These are phyloP conservation scores for Pseudocercospora eumusae DNA, from an alignment of 2,329 filamentous ascomycete species.

Conservation along the genomic window DNA sequence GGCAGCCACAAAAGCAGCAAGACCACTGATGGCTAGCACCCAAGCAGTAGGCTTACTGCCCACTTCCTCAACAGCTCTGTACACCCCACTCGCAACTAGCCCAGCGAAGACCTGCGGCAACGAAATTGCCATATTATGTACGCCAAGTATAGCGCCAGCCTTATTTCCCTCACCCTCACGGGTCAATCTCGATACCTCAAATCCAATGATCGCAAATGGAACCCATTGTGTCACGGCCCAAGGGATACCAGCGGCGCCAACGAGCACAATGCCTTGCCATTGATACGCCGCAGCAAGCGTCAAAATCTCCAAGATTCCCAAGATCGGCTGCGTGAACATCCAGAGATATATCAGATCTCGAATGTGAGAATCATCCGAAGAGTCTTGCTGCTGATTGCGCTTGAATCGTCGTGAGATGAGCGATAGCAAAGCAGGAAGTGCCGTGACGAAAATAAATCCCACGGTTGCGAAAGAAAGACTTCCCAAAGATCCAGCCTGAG, in stretches of 20 bases:
- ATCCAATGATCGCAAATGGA: slow-evolving; percentile 25
- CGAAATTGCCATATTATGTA: slow-evolving; percentile 30
- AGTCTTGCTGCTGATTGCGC: neutral
- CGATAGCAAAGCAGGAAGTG: slow-evolving; percentile 18
- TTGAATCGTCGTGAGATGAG: slow-evolving; percentile 10
- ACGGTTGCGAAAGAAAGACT: slow-evolving; percentile 27
- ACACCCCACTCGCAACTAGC: slow-evolving; percentile 20
- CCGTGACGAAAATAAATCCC: slow-evolving; percentile 25
- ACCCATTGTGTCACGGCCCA: slow-evolving; percentile 31
- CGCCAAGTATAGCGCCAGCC: slow-evolving; percentile 26
- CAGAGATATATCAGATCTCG: slow-evolving; percentile 26
- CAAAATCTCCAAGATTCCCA: slow-evolving; percentile 24
- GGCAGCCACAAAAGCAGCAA: slow-evolving; percentile 26
- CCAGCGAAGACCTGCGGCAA: slow-evolving; percentile 27
- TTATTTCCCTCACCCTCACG: slow-evolving; percentile 17
- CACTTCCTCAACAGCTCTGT: slow-evolving; percentile 23
- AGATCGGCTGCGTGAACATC: slow-evolving; percentile 24
- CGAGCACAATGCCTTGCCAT: slow-evolving; percentile 29
- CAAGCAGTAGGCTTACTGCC: slow-evolving; percentile 27
- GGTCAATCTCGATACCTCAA: slow-evolving; percentile 23
- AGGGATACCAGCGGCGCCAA: slow-evolving; percentile 23
- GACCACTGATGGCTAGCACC: slow-evolving; percentile 26
- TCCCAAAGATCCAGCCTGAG: slow-evolving; percentile 26
- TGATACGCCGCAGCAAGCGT: slow-evolving; percentile 24
- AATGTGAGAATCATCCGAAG: neutral